Conservation (phyloP, 768 basidiomycete genomes). For the Termitomyces sp. region DNA sequence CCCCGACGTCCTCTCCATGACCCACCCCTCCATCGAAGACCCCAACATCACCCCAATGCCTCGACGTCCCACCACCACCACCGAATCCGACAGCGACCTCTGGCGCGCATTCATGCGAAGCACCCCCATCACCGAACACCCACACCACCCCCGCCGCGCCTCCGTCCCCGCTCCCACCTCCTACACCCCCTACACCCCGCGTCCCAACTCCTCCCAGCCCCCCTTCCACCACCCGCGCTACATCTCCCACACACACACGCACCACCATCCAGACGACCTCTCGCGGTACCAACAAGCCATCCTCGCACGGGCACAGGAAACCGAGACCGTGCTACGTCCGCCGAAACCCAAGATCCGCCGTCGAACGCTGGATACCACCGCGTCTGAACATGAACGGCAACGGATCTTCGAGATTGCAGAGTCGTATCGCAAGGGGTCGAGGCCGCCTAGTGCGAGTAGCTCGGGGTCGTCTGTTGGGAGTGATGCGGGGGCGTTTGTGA, state of each 20-base stretch:
- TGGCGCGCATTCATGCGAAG: constrained; percentile 6
- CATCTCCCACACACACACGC: not conserved
- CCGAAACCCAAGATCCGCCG: not conserved
- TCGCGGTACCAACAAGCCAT: not conserved
- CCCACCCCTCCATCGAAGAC: constrained; percentile 7
- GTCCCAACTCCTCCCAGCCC: not conserved
- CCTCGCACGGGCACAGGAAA: not conserved
- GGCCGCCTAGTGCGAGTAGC: not conserved
- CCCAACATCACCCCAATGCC: constrained; percentile 25
- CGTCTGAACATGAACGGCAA: not conserved
- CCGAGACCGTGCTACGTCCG: not conserved
- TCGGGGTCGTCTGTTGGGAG: not conserved
- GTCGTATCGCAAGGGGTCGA: not conserved
- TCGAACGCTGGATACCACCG: not conserved
- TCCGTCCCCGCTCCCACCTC: not conserved
- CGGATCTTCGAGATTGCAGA: not conserved
- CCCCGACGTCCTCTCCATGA: constrained; percentile 15
- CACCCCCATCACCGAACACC: not conserved
- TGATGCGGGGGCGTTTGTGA: not conserved
- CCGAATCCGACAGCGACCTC: not conserved
- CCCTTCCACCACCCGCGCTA: not conserved
- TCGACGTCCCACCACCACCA: not conserved
- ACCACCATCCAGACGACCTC: not conserved
- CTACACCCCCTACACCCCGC: too few species aligned
- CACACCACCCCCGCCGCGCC: not conserved